These are phyloP conservation scores for Galium porrigens DNA, from an alignment of 305 asterid genomes.

Conservation along the genomic window DNA sequence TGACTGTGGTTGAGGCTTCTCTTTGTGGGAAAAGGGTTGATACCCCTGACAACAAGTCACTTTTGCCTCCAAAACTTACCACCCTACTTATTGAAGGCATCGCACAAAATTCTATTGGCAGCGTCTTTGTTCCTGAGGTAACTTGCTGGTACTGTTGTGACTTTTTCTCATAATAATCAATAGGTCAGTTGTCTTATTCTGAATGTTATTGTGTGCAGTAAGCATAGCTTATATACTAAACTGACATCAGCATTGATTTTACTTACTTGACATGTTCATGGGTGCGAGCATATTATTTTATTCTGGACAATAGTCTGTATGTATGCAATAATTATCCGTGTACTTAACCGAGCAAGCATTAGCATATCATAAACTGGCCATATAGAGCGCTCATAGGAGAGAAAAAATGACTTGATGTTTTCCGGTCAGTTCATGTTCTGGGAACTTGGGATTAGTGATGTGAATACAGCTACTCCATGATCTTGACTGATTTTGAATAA, in stretches of 20 bases:
- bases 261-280: neutral
- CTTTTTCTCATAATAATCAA: no score
- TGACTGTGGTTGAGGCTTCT: slow-evolving; percentile 77
- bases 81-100: slow-evolving; percentile 68
- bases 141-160: slow-evolving; percentile 8
- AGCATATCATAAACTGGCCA: neutral
- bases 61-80: slow-evolving; percentile 34
- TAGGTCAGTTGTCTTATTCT: no score
- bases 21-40: slow-evolving; percentile 48
- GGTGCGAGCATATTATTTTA: neutral
- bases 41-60: slow-evolving; percentile 42
- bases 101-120: slow-evolving; percentile 84
- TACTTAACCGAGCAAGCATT: neutral
- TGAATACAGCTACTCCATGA: neutral
- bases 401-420: neutral
- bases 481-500: neutral
- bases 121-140: slow-evolving; percentile 82
- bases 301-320: neutral
- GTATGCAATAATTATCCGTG: neutral
- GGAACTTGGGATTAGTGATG: neutral
- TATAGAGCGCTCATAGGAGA: neutral
- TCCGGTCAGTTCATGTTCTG: neutral
- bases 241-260: neutral
- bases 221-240: no score
- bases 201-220: no score